Base-by-base conservation (phyloP, 2,329 filamentous ascomycete genomes). In the Chaetomium globosum region DNA sequence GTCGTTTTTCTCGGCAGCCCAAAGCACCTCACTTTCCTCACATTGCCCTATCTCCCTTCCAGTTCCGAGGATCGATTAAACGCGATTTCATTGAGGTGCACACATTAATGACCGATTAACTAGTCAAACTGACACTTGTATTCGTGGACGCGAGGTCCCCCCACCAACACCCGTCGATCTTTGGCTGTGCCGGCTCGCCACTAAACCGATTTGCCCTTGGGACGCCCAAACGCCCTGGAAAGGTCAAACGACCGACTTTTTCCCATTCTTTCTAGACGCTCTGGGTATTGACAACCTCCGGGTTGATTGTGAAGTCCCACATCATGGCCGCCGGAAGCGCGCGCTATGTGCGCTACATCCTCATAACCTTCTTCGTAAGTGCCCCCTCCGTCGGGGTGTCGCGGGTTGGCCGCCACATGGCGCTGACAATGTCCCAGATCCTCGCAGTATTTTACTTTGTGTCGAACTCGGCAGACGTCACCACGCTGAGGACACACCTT, bases 311-410 rank as follows among this genome's bases (percentile, higher is more conserved):
- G 31, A 21, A 52, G 33, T 61, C 49, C 3, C 30, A 30, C 59
- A 69, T 48, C 64, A 85, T 84, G 82, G 88, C 88, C 79, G 85
- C 87, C 66, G 88, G 88, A 76, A 88, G 86, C 71, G 87, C 89
- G 78, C 88, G 90, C 79, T 92, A 92, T 74, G 80, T 88, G 83
- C 86, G 87, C 83, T 89, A 88, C 79, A 83, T 97, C 76, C 83
- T 95, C 75, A 87, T 96, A 74, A 91, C 92, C 66, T 85, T 93
- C 75, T 89, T 96, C 75, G 93, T 96, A 85, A 75, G 89, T 83
- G 13, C n/a, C 23, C 26, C 12, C 48, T 28, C 54, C 10, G 31
- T 31, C 26, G 33, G 21, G n/a, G 33, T 59, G n/a, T 10, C 9
- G 13, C 54, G 23, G 53, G 46, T 59, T 66, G 43, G 33, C 43